These are phyloP conservation scores for Triticum urartu DNA, from an alignment of 176 grass and related monocot species.

Conservation along the genomic window DNA sequence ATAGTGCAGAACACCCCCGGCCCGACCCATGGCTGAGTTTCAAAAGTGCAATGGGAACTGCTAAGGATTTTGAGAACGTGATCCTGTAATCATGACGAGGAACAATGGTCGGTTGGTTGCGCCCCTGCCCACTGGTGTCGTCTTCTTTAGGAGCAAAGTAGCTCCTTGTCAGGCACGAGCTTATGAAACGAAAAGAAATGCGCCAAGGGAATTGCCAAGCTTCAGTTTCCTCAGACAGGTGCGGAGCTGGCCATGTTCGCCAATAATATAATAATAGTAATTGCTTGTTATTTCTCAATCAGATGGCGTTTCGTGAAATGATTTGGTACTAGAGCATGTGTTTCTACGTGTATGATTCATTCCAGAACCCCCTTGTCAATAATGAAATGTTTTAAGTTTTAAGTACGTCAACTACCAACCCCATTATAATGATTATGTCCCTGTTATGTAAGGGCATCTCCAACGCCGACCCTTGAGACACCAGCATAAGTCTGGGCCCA, in stretches of 20 bases:
- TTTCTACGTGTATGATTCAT: background rate
- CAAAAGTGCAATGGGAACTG: background rate
- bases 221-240: background rate
- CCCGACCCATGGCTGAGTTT: background rate
- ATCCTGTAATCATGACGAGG: constrained; percentile 4
- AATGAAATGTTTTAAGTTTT: background rate
- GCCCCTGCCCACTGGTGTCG: background rate
- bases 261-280: background rate
- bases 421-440: constrained; percentile 15
- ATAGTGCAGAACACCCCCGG: background rate
- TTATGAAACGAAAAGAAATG: background rate
- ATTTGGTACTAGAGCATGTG: background rate
- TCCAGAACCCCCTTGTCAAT: background rate
- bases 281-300: background rate
- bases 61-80: background rate
- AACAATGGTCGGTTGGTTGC: background rate
- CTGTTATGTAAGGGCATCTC: background rate
- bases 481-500: too few relatives aligned
- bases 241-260: constrained; percentile 45
- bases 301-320: background rate
- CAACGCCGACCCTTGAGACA: too few relatives aligned
- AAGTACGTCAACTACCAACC: background rate
- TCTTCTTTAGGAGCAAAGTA: constrained; percentile 10
- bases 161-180: background rate
- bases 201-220: background rate